Evolutionary conservation across 176 grass and related monocot species (phyloP), one percentile per base, ranked within the genome.

Genomic region (Chrysopogon serrulatus): DNA sequence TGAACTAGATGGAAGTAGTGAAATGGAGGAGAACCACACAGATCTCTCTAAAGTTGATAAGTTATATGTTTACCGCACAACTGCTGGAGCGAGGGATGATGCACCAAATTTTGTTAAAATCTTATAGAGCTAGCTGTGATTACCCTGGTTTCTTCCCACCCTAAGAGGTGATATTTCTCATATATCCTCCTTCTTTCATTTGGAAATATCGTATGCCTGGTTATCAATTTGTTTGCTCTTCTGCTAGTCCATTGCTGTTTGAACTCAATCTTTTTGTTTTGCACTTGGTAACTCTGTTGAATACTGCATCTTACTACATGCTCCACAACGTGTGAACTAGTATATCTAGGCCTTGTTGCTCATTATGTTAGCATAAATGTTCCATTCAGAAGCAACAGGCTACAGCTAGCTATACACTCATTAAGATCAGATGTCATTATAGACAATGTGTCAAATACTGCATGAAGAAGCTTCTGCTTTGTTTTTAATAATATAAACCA

Each of bases 91-190:
- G 16, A 92, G 94, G 74, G 76, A 79, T 73, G 94, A 97, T 82
- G 87, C 87, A 43, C 94, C 94, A 67, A 82, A 85, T 85, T 94
- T 90, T 90, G 92, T 97, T 59, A 91, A 85, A 68, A 97, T 87
- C 71, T 65, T 97, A 39, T 94, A 94, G 92, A 88, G 79, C 80
- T 79, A 60, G 77, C 37, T 60, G 74, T n/a, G 11, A 87, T 56
- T 69, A 39, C 30, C 45, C 19, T 37, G 71, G n/a, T 68, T 49
- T 77, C 26, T 82, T 87, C 62, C 74, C 51, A 85, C n/a, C 73
- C 57, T 74, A 64, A 42, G 64, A 91, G 83, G 86, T 86, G 47
- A 81, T 21, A 11, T 28, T 43, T 48, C 62, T 77, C 3, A 23
- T n/a, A 35, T 49, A 44, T 62, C 30, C 10, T 19, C 35, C 37